These are phyloP conservation scores for Tuber calosporum DNA, from an alignment of 495 filamentous ascomycete species.

Conservation along the genomic window DNA sequence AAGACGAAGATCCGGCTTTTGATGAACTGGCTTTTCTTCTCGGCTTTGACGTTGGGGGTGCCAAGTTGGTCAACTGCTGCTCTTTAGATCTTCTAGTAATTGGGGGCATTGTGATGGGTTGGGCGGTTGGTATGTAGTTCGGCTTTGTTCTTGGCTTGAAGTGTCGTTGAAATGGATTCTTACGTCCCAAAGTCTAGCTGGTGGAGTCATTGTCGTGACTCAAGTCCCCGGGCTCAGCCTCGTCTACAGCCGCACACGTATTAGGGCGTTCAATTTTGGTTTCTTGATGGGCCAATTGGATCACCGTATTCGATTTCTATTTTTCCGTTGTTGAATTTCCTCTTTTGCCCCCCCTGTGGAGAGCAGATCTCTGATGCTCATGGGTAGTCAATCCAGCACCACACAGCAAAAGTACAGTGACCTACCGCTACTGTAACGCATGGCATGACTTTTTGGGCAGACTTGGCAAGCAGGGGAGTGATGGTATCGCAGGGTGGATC, in stretches of 20 bases:
- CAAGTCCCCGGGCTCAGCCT: not conserved
- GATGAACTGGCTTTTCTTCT: conserved; percentile 4
- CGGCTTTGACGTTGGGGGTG: not conserved
- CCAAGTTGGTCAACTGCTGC: not conserved
- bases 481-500: not conserved
- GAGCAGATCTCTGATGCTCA: not conserved
- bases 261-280: not conserved
- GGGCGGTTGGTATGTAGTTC: not conserved
- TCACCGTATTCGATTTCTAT: not conserved
- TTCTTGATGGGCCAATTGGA: not conserved
- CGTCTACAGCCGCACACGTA: not conserved
- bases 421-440: not conserved
- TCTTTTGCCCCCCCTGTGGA: not conserved
- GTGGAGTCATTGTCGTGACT: not conserved
- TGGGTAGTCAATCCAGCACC: not conserved
- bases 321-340: not conserved
- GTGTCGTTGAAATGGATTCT: conserved; percentile 5
- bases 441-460: not conserved
- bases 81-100: conserved; percentile 2
- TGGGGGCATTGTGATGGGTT: not conserved
- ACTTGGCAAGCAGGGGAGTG: not conserved
- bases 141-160: not conserved
- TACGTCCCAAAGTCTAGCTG: not conserved
- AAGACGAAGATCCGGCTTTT: not conserved
- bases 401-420: not conserved